Evolutionary conservation across 352 stramenopile genomes (phyloP).

Genomic region (Phytophthora crassamura): DNA sequence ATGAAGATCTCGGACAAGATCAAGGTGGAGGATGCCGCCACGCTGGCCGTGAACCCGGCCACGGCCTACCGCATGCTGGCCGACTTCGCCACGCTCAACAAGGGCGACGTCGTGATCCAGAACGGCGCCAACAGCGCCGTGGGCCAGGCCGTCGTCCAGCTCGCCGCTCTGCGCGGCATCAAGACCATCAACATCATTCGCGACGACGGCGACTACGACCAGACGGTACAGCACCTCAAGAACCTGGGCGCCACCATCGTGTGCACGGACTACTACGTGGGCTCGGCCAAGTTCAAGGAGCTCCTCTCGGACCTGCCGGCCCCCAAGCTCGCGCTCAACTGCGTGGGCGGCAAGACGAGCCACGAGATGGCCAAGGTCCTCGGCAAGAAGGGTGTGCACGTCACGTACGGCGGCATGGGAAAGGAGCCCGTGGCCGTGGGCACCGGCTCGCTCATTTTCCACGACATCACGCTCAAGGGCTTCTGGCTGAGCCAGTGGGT

Average conservation of each 20-base stretch:
- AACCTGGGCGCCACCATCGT: slow-evolving; percentile 80
- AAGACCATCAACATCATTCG: slow-evolving; percentile 93
- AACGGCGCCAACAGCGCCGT: slow-evolving; percentile 91
- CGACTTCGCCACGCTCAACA: slow-evolving; percentile 81
- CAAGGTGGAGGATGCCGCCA: slow-evolving; percentile 83
- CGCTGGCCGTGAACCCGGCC: slow-evolving; percentile 82
- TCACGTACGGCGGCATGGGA: slow-evolving; percentile 86
- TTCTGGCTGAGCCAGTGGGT: slow-evolving; percentile 90
- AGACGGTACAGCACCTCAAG: slow-evolving; percentile 82
- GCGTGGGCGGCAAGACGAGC: slow-evolving; percentile 74
- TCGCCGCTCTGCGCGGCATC: slow-evolving; percentile 86
- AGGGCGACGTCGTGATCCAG: slow-evolving; percentile 91
- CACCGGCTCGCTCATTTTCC: slow-evolving; percentile 83
- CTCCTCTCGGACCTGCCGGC: slow-evolving; percentile 82
- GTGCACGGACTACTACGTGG: slow-evolving; percentile 73
- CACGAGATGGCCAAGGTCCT: slow-evolving; percentile 75
- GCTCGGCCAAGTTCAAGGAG: slow-evolving; percentile 86
- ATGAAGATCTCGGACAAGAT: slow-evolving; percentile 88
- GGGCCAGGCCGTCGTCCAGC: slow-evolving; percentile 89
- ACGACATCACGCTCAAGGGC: slow-evolving; percentile 89
- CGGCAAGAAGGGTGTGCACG: slow-evolving; percentile 76
- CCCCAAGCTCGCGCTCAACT: slow-evolving; percentile 88
- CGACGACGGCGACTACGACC: slow-evolving; percentile 82
- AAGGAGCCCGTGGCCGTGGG: slow-evolving; percentile 74
- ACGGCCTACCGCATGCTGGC: slow-evolving; percentile 88